Base-by-base conservation (phyloP, 306 rosid genomes). In the Geum urbanum region DNA sequence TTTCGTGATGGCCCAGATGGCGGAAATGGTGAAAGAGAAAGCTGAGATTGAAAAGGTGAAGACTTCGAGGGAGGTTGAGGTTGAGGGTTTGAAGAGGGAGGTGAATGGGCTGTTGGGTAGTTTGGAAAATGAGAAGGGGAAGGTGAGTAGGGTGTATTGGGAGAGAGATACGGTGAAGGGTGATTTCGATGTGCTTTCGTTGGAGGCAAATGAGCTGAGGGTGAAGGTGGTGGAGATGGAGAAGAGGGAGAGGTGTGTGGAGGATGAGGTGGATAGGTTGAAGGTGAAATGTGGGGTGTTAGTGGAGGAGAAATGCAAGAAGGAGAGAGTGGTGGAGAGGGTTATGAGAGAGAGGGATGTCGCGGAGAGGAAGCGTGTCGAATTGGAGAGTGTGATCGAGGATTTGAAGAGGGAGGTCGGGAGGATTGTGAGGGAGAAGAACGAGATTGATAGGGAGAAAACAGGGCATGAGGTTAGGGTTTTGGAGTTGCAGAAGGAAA, bases 161-260 rank as follows among this genome's bases (percentile, higher is more conserved):
- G 91, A 88, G 81, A 86, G 78, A 71, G 97, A 88, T 43, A 43
- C 8, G 61, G 15, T 82, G 63, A 83, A 58, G 70, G 44, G 10
- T 0, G 74, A 79, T 12, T 53, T 74, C 5, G 75, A 62, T 47
- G 58, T 50, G 4, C 47, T 74, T 13, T 62, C 71, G 9, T 41
- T 41, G n/a, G 85, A 83, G 74, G 66, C 61, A 2, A 70, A 67
- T 70, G 74, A 35, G 40, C 79, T 85, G 78, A 80, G 54, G 72
- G 63, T 67, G 59, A 80, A 78, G 74, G 41, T 84, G 35, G 46
- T 50, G 14, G 86, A 82, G 20, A 72, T 45, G 74, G 82, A 73
- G 78, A 49, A 12, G 9, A 75, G 65, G 6, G 88, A 87, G 75
- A 68, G 46, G 8, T 45, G 4, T 9, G 53, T 61, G 39, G n/a